Evolutionary conservation across 306 rosid species (phyloP).

Genomic region (Rosa chinensis): DNA sequence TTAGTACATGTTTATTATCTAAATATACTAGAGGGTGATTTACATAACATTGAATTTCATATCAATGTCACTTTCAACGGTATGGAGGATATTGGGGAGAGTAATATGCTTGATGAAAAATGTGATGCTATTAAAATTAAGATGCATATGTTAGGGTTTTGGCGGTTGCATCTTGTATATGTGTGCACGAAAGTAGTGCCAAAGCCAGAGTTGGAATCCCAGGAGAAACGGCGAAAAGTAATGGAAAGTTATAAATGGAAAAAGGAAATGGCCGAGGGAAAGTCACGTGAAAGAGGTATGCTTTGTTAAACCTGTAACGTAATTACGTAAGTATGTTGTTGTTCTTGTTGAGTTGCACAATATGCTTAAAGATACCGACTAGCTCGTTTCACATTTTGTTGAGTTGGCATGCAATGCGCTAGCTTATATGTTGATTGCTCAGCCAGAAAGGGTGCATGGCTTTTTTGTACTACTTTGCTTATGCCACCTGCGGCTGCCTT

Average conservation of each 20-base stretch:
- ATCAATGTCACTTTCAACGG: not conserved
- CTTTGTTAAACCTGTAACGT: constrained; percentile 42
- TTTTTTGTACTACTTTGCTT: constrained; percentile 17
- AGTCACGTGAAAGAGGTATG: constrained; percentile 21
- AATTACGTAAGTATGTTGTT: constrained; percentile 24
- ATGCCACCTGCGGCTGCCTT: constrained; percentile 30
- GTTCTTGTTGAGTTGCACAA: constrained; percentile 1
- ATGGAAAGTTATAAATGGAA: not conserved
- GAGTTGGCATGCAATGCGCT: constrained; percentile 9
- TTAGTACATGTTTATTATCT: too few species aligned
- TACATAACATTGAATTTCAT: not conserved
- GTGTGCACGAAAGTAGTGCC: constrained; percentile 8
- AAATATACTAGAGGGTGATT: not conserved
- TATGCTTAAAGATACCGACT: constrained; percentile 5
- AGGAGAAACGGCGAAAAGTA: constrained; percentile 20
- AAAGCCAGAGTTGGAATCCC: constrained; percentile 2
- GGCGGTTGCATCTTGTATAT: constrained; percentile 18
- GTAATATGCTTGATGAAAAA: not conserved
- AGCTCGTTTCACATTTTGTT: not conserved
- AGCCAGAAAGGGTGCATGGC: constrained; percentile 32
- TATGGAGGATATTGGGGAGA: not conserved
- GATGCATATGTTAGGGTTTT: not conserved
- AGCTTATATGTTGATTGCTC: not conserved
- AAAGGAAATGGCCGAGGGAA: constrained; percentile 1
- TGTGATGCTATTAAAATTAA: not conserved